phyloP scores from a whole-genome alignment of 768 basidiomycete genomes.

The Russula abietina region DNA sequence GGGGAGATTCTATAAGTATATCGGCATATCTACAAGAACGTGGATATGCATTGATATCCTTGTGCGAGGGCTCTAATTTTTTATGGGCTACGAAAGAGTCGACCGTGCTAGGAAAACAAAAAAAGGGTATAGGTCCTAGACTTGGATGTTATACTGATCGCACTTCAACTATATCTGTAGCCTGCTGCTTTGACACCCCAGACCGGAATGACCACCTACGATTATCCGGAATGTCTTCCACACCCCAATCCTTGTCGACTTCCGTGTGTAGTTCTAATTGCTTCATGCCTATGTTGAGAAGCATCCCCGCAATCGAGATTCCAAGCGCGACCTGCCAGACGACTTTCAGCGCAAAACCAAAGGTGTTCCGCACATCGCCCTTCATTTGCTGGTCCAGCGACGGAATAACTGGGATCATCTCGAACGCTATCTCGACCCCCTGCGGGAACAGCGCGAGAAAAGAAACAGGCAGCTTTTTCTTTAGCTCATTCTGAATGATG shows the following conservation, averaged over 20 bases:
- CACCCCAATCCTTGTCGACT: constrained; percentile 32
- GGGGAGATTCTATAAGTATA: too few relatives aligned
- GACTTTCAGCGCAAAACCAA: constrained; percentile 19
- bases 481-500: too few relatives aligned
- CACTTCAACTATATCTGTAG: background rate
- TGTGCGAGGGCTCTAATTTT: too few relatives aligned
- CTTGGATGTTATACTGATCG: background rate
- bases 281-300: constrained; percentile 29
- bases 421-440: constrained; percentile 28
- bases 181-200: background rate
- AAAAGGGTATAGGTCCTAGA: too few relatives aligned
- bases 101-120: too few relatives aligned
- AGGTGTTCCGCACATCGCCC: constrained; percentile 4
- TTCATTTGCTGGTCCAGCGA: constrained; percentile 27
- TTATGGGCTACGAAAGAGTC: too few relatives aligned
- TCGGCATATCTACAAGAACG: too few relatives aligned
- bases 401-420: constrained; percentile 29
- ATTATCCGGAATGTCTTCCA: constrained; percentile 9
- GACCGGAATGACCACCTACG: background rate
- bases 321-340: constrained; percentile 33
- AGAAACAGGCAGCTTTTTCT: constrained; percentile 21
- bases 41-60: too few relatives aligned
- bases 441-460: constrained; percentile 28
- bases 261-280: constrained; percentile 28
- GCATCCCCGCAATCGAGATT: constrained; percentile 28